Conservation (phyloP, 345 rosid species). For the Dipteronia sinensis region DNA sequence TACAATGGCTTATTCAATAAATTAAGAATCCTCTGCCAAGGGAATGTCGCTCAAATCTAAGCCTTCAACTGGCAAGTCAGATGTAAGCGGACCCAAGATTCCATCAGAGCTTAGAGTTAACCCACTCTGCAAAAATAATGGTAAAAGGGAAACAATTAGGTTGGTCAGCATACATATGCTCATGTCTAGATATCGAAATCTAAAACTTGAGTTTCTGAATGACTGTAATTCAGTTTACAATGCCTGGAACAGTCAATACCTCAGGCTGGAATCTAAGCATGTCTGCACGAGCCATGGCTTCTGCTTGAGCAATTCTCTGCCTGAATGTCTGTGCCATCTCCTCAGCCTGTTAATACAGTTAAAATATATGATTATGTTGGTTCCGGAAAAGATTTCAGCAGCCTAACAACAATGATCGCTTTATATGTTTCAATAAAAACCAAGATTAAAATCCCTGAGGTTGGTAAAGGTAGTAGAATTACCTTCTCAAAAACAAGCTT, state of each 20-base stretch:
- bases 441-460: background rate
- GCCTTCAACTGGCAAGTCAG: conserved; percentile 82
- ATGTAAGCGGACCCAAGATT: conserved; percentile 63
- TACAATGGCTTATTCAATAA: background rate
- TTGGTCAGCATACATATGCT: too few relatives aligned
- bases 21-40: conserved; percentile 30
- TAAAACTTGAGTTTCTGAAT: background rate
- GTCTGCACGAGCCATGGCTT: conserved; percentile 99
- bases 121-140: conserved; percentile 62
- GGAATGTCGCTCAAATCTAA: conserved; percentile 66
- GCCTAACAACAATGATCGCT: background rate
- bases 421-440: background rate
- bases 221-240: background rate
- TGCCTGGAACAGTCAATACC: conserved; percentile 38
- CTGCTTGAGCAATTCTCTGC: conserved; percentile 98
- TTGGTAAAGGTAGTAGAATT: background rate
- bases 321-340: conserved; percentile 99
- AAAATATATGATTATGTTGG: background rate
- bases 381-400: background rate
- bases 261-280: conserved; percentile 98
- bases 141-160: background rate
- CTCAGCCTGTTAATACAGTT: conserved; percentile 65
- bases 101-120: conserved; percentile 78
- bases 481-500: conserved; percentile 99
- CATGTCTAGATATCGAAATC: background rate